Percentiles rank a stretch among this genome's conserved stretches.
phyloP scores from a whole-genome alignment of 495 filamentous ascomycete genomes.

The Xylaria curta region DNA sequence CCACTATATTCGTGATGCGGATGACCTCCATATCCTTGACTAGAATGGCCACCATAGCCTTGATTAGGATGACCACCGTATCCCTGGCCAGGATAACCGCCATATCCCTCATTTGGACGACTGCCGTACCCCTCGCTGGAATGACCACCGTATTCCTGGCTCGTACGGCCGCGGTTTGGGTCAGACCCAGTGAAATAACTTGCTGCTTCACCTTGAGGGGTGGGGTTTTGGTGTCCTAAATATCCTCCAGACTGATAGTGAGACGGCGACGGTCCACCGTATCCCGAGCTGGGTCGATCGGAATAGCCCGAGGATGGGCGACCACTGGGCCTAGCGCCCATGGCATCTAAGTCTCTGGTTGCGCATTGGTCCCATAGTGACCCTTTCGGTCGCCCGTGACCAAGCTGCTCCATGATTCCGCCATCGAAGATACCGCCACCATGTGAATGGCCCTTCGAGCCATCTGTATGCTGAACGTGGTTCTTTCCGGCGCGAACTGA shows the following conservation, averaged over 20 bases:
- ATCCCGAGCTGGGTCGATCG: conserved; percentile 13
- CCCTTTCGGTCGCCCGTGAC: conserved; percentile 56
- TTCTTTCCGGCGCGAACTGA: conserved; percentile 84
- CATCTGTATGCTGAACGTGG: conserved; percentile 55
- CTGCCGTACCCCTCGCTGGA: conserved; percentile 31
- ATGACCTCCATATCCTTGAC: conserved; percentile 6
- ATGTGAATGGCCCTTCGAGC: conserved; percentile 38
- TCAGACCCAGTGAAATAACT: conserved; percentile 33
- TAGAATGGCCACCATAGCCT: not conserved
- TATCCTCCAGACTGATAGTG: conserved; percentile 27
- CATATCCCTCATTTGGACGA: conserved; percentile 1
- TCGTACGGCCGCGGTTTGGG: not conserved
- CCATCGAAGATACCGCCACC: conserved; percentile 51
- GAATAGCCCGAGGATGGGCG: conserved; percentile 34
- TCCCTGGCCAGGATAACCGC: conserved; percentile 15
- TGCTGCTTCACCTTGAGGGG: conserved; percentile 35
- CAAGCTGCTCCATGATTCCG: conserved; percentile 45
- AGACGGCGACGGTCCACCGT: conserved; percentile 26
- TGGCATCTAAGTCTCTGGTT: conserved; percentile 48
- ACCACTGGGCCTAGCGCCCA: conserved; percentile 32
- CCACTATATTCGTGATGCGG: conserved; percentile 12
- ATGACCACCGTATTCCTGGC: conserved; percentile 22
- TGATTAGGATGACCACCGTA: not conserved
- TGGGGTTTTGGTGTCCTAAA: conserved; percentile 16
- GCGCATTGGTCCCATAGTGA: conserved; percentile 61